Evolutionary conservation across 2,329 filamentous ascomycete species (phyloP).

Genomic region (Diplocarpon rosae): DNA sequence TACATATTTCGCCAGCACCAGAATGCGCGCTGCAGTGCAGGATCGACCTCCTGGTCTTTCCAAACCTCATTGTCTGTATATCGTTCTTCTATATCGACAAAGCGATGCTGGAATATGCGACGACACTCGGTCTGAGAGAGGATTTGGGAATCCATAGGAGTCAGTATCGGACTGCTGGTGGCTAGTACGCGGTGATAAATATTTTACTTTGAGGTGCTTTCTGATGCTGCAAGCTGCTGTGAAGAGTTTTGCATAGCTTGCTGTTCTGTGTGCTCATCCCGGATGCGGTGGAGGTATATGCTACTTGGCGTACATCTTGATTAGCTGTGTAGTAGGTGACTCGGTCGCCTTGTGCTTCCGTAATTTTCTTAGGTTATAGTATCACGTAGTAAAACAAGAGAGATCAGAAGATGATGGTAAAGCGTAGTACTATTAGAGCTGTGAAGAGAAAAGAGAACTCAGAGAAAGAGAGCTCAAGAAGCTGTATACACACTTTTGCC

Average conservation of each 20-base stretch:
- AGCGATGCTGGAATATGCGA: constrained; percentile 42
- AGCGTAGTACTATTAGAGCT: no score
- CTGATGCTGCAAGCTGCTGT: constrained; percentile 40
- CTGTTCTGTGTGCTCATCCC: constrained; percentile 40
- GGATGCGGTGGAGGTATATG: constrained; percentile 45
- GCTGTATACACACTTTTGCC: no score
- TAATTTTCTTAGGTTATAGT: no score
- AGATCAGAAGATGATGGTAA: no score
- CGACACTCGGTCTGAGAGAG: constrained; percentile 45
- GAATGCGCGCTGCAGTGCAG: constrained; percentile 30
- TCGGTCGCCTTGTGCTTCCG: no score
- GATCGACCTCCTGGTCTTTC: constrained; percentile 49
- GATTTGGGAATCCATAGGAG: constrained; percentile 40
- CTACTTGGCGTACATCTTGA: constrained; percentile 43
- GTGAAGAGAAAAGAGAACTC: no score
- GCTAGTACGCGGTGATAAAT: no score
- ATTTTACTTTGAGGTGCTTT: constrained; percentile 40
- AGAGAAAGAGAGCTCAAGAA: no score
- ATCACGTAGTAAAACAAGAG: no score
- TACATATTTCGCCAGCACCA: constrained; percentile 22
- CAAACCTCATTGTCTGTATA: constrained; percentile 42
- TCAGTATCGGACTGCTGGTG: constrained; percentile 42
- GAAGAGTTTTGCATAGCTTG: constrained; percentile 39
- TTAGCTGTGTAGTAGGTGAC: constrained; percentile 27
- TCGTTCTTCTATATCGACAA: constrained; percentile 33